Conservation (phyloP, 257 asterid species). For the Solanum stenotomum region DNA sequence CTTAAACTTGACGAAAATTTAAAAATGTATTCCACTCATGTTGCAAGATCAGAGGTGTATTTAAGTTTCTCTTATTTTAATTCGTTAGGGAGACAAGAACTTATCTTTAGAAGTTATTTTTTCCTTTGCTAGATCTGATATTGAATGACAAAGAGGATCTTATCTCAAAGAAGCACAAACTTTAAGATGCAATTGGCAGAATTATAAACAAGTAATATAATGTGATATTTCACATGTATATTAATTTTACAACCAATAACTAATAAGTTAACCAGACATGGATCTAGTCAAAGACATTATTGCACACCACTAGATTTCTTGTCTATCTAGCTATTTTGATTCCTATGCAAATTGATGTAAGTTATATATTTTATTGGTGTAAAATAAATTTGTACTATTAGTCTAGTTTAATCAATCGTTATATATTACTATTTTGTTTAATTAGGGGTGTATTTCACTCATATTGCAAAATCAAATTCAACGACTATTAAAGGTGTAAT, state of each 20-base stretch:
- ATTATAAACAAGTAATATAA: not conserved
- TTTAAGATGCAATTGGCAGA: not conserved
- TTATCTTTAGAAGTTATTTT: not conserved
- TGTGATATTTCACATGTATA: not conserved
- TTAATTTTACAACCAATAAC: not conserved
- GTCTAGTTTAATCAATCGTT: not conserved
- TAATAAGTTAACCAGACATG: not conserved
- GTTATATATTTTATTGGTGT: not conserved
- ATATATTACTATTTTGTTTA: not conserved
- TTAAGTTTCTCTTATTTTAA: too few species aligned
- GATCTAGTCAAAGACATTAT: not conserved
- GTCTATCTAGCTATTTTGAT: not conserved
- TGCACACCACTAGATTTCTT: not conserved
- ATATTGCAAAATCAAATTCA: too few species aligned
- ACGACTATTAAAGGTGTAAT: too few species aligned
- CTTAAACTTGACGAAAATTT: not conserved
- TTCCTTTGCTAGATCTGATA: not conserved
- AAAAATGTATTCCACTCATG: fast-evolving
- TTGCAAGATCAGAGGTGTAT: too few species aligned
- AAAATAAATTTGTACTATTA: not conserved
- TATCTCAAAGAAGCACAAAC: not conserved
- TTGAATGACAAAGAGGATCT: not conserved
- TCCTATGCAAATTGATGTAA: not conserved
- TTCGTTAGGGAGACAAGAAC: not conserved
- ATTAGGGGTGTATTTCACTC: too few species aligned